These are phyloP conservation scores for Schizopora paradoxa DNA, from an alignment of 1,284 basidiomycete genomes.

Conservation along the genomic window DNA sequence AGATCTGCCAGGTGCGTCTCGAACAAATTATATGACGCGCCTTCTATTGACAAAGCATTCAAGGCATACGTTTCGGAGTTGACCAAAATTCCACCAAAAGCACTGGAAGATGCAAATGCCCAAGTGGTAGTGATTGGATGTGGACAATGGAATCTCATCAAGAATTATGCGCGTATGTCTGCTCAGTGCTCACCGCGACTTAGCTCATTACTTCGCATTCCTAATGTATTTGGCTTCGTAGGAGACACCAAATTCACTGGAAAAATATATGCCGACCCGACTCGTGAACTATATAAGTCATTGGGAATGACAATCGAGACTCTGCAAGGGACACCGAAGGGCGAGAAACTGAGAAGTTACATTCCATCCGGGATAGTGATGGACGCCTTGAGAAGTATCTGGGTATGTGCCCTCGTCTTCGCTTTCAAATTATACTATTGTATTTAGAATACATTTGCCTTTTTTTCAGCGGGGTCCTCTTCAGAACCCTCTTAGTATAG, in stretches of 20 bases:
- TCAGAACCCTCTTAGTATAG: slow-evolving; percentile 42
- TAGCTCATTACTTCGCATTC: too few species aligned
- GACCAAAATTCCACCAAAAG: slow-evolving; percentile 37
- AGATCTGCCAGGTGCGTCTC: slow-evolving; percentile 39
- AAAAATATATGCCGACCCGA: slow-evolving; percentile 54
- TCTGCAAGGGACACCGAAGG: slow-evolving; percentile 39
- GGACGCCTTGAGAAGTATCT: slow-evolving; percentile 39
- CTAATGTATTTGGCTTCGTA: slow-evolving; percentile 20
- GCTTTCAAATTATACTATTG: neutral
- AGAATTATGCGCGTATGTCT: slow-evolving; percentile 44
- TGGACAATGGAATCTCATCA: slow-evolving; percentile 52
- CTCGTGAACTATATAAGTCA: slow-evolving; percentile 43
- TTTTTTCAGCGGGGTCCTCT: slow-evolving; percentile 35
- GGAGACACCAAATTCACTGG: slow-evolving; percentile 45
- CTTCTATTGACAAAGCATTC: slow-evolving; percentile 5
- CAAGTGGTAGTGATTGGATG: slow-evolving; percentile 57
- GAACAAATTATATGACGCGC: too few species aligned
- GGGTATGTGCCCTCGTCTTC: slow-evolving; percentile 32
- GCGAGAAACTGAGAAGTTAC: slow-evolving; percentile 44
- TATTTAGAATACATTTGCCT: neutral
- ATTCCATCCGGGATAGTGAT: slow-evolving; percentile 30
- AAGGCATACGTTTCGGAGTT: slow-evolving; percentile 54
- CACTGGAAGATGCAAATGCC: slow-evolving; percentile 37
- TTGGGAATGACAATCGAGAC: slow-evolving; percentile 48
- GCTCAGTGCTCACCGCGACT: neutral